Base-by-base conservation (phyloP, 768 basidiomycete genomes). In the Sporobolomyces phaffii region DNA sequence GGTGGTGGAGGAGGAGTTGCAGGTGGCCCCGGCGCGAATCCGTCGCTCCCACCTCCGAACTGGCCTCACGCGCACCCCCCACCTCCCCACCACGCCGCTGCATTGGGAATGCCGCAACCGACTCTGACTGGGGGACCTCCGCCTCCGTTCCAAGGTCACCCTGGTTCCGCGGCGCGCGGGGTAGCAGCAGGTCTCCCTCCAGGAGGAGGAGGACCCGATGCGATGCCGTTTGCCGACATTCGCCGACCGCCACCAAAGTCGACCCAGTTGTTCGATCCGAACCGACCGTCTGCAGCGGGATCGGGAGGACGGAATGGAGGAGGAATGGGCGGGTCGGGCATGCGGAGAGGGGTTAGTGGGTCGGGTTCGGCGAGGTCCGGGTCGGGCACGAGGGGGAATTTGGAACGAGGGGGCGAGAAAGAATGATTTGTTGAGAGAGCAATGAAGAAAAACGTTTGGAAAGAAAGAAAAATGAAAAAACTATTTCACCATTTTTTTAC, bases 241-340 rank as follows among this genome's bases (percentile, higher is more conserved):
- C 50, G 69, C 29, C n/a, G 69, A 1, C 69, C 69, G 24, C 64
- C 64, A 28, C 69, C 69, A 22, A 60, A 62, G 41, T 50, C 26
- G n/a, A 66, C 64, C 20, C 50, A 60, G 52, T 34, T 70, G 38
- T 70, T 70, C 31, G 64, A 70, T 20, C 69, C 69, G 51, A 70
- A 38, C 22, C 41, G 60, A 58, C 67, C 67, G 40, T n/a, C 17
- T 10, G n/a, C n/a, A 45, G 40, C 29, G 31, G 38, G 29, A 1
- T 22, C 15, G 20, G 38, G 36, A 5, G 28, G 13, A n/a, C n/a
- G n/a, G n/a, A n/a, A n/a, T n/a, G 36, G 28, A 1, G 36, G 20
- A n/a, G 34, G 34, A 8, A 31, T 14, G 5, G 48, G 49, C 4
- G 29, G 48, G 18, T 14, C 11, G 34, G 51, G 52, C 2, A 54